phyloP scores from a whole-genome alignment of 2,329 filamentous ascomycete genomes.

The Venturia carpophila region DNA sequence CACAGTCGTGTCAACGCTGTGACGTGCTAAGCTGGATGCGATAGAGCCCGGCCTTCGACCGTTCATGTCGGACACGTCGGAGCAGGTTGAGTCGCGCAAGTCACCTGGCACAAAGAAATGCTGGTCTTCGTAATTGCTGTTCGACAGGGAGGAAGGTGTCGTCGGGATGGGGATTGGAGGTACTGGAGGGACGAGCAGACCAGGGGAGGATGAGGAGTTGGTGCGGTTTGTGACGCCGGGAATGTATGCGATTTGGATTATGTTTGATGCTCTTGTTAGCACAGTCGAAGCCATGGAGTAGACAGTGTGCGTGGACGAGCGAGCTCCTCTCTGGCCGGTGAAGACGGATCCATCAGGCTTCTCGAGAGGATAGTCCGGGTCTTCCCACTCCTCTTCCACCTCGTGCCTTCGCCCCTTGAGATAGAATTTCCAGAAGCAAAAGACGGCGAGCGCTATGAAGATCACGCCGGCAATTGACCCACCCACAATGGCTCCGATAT shows the following conservation, averaged over 20 bases:
- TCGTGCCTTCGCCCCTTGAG: constrained; percentile 71
- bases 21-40: constrained; percentile 41
- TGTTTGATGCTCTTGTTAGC: constrained; percentile 90
- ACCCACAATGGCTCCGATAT: constrained; percentile 79
- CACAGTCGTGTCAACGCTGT: constrained; percentile 77
- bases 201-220: constrained; percentile 61
- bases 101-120: constrained; percentile 92
- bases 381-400: constrained; percentile 46
- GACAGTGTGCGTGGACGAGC: constrained; percentile 77
- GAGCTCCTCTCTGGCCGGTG: constrained; percentile 49
- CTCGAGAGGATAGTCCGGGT: constrained; percentile 46
- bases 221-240: constrained; percentile 93
- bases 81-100: constrained; percentile 85
- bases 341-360: constrained; percentile 54
- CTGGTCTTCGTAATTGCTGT: constrained; percentile 58
- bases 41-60: constrained; percentile 37
- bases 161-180: constrained; percentile 71
- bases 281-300: constrained; percentile 92
- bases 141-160: constrained; percentile 48
- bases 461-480: constrained; percentile 79
- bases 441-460: constrained; percentile 66
- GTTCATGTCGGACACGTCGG: constrained; percentile 53
- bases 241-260: constrained; percentile 99
- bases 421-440: constrained; percentile 79
- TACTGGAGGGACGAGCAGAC: constrained; percentile 78